phyloP scores from a whole-genome alignment of 345 rosid species.

The Citrus trifoliata region DNA sequence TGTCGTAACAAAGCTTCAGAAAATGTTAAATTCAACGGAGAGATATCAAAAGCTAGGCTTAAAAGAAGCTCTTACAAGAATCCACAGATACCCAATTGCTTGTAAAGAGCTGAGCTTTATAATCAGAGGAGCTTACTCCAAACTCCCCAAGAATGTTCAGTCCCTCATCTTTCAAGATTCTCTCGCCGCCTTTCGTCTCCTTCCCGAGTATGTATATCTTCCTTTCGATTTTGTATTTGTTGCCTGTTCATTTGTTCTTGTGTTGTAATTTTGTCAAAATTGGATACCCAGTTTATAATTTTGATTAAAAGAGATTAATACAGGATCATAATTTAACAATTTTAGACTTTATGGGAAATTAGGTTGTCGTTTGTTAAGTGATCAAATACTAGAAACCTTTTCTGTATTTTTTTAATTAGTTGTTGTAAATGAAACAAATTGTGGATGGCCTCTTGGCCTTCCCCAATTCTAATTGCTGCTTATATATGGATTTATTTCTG shows the following conservation, averaged over 20 bases:
- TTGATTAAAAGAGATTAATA: background rate
- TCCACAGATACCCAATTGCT: conserved; percentile 54
- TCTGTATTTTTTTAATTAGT: too few species aligned
- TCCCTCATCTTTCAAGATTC: conserved; percentile 59
- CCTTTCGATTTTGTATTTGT: too few species aligned
- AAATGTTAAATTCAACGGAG: conserved; percentile 43
- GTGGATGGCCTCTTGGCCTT: too few species aligned
- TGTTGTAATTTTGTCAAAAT: background rate
- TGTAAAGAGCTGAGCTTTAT: conserved; percentile 70
- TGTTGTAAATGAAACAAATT: too few species aligned
- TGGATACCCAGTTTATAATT: conserved; percentile 13
- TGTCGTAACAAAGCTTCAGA: too few species aligned
- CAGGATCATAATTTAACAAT: background rate
- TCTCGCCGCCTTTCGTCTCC: conserved; percentile 72
- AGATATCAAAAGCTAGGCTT: conserved; percentile 55
- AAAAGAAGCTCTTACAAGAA: conserved; percentile 40
- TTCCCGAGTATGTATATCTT: conserved; percentile 51
- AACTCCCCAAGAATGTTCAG: conserved; percentile 58
- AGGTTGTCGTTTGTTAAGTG: background rate
- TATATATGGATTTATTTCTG: too few species aligned
- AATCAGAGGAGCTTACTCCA: conserved; percentile 41
- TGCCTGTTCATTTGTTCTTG: too few species aligned
- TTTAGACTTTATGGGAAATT: background rate
- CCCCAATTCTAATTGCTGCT: too few species aligned
- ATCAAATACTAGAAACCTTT: too few species aligned